phyloP scores from a whole-genome alignment of 441 rosid species.

The Codiaeum variegatum region DNA sequence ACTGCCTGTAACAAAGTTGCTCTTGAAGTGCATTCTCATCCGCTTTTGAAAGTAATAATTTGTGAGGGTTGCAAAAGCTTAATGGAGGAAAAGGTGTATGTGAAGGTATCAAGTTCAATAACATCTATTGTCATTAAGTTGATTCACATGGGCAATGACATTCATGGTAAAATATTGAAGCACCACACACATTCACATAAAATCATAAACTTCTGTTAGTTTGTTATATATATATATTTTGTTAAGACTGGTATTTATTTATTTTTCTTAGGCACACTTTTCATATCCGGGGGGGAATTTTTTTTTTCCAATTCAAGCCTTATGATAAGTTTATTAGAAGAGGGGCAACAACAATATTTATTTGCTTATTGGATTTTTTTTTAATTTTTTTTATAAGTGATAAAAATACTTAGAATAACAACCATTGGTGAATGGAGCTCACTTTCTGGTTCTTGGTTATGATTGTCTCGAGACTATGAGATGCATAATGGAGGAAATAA shows the following conservation, averaged over 20 bases:
- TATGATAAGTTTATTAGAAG: not conserved
- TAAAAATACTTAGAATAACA: not conserved
- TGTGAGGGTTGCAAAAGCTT: slow-evolving; percentile 82
- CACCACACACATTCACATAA: not conserved
- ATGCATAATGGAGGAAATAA: not conserved
- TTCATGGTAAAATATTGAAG: slow-evolving; percentile 3
- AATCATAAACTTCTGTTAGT: not conserved
- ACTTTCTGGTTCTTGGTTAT: not conserved
- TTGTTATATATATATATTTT: not conserved
- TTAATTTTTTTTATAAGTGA: too few species aligned
- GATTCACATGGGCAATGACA: not conserved
- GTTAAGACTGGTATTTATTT: not conserved
- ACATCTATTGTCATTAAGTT: slow-evolving; percentile 10
- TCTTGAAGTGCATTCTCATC: slow-evolving; percentile 74
- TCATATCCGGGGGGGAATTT: not conserved
- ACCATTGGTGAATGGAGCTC: not conserved
- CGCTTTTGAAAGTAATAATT: slow-evolving; percentile 76
- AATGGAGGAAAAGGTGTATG: slow-evolving; percentile 57
- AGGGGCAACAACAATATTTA: not conserved
- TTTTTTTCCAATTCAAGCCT: not conserved
- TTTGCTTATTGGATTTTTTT: not conserved
- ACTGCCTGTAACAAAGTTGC: slow-evolving; percentile 73
- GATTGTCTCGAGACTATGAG: not conserved
- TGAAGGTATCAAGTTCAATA: slow-evolving; percentile 53
- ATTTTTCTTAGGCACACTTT: not conserved